A percentile compares a stretch with the other conserved stretches of the same genome.
Conservation (phyloP, 371 early-diverging fungal species). For the Actinomortierella wolfii region DNA sequence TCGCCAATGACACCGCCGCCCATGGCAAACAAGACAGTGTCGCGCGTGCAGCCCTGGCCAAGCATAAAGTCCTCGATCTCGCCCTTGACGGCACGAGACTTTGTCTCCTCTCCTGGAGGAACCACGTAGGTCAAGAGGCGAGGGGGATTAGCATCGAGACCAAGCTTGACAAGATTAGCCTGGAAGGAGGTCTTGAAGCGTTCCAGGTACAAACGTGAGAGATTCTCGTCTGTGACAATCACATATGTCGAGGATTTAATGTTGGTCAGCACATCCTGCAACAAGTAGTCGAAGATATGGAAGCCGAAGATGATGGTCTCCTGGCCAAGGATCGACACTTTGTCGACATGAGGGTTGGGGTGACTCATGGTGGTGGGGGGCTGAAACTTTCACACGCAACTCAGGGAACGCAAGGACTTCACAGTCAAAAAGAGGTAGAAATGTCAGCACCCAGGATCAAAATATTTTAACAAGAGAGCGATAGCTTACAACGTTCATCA, state of each 20-base stretch:
- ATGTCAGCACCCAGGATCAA: too few species aligned
- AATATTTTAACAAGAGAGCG: too few species aligned
- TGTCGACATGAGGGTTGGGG: conserved; percentile 64
- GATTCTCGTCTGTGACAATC: conserved; percentile 87
- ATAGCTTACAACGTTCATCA: too few species aligned
- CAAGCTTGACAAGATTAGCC: conserved; percentile 51
- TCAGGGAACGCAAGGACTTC: too few species aligned
- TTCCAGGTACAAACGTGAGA: conserved; percentile 78
- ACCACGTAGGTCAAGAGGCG: conserved; percentile 81
- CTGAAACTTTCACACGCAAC: too few species aligned
- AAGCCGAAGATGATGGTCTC: conserved; percentile 90
- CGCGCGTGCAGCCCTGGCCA: conserved; percentile 85
- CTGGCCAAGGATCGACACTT: conserved; percentile 83
- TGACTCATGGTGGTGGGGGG: conserved; percentile 27
- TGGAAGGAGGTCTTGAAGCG: conserved; percentile 52
- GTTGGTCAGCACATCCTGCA: conserved; percentile 73
- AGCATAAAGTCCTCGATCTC: conserved; percentile 94
- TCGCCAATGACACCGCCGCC: conserved; percentile 99
- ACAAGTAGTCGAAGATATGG: conserved; percentile 76
- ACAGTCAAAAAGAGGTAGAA: too few species aligned
- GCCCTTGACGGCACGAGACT: conserved; percentile 88
- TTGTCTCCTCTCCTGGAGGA: conserved; percentile 91
- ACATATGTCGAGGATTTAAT: conserved; percentile 87
- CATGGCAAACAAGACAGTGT: conserved; percentile 91
- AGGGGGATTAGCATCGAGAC: conserved; percentile 44